These are phyloP conservation scores for Nannizziopsis barbatae DNA, from an alignment of 2,329 filamentous ascomycete genomes.

Conservation along the genomic window DNA sequence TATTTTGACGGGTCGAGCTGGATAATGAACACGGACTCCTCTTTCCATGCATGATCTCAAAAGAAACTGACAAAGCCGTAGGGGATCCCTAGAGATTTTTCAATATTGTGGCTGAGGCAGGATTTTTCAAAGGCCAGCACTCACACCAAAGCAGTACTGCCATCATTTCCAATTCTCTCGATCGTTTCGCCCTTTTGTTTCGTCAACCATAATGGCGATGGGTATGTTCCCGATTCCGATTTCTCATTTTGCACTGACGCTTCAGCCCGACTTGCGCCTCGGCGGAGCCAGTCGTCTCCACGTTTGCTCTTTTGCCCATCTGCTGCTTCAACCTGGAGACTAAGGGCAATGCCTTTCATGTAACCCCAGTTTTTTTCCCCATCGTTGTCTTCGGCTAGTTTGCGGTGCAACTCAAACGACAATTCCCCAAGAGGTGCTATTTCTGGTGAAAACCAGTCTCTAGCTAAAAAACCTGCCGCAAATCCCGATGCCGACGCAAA, in stretches of 20 bases:
- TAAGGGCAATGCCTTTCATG: conserved; percentile 48
- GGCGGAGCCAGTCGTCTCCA: conserved; percentile 54
- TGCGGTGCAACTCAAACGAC: conserved; percentile 57
- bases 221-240: conserved; percentile 22
- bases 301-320: conserved; percentile 33
- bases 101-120: neutral
- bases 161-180: conserved; percentile 51
- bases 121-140: conserved; percentile 21
- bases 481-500: conserved; percentile 65
- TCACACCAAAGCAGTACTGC: conserved; percentile 54
- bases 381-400: conserved; percentile 49
- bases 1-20: conserved; percentile 46
- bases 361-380: conserved; percentile 52
- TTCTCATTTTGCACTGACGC: conserved; percentile 35
- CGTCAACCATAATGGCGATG: conserved; percentile 48
- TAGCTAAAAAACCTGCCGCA: conserved; percentile 62
- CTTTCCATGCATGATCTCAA: conserved; percentile 45
- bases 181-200: conserved; percentile 45
- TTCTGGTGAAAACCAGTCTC: conserved; percentile 57
- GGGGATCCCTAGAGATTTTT: conserved; percentile 47
- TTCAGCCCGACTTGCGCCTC: conserved; percentile 53
- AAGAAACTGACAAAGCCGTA: conserved; percentile 55
- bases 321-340: conserved; percentile 35
- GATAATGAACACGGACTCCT: conserved; percentile 57
- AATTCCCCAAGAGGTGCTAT: conserved; percentile 51